Evolutionary conservation across 257 asterid species (phyloP).

Genomic region (Thymus mandschuricus): DNA sequence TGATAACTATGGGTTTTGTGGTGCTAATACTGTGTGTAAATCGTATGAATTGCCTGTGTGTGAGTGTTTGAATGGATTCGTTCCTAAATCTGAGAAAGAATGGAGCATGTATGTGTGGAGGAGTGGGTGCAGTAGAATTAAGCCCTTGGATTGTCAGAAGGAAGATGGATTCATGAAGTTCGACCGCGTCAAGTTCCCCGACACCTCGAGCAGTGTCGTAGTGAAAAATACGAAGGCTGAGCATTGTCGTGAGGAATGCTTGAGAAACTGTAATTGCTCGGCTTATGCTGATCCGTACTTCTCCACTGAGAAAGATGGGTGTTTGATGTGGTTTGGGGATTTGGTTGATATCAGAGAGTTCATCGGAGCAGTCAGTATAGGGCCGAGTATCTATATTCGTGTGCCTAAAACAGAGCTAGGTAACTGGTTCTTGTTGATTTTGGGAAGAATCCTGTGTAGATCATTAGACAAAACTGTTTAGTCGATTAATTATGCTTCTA

Average conservation of each 20-base stretch:
- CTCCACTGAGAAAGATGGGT: background rate
- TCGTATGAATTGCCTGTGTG: slow-evolving; percentile 32
- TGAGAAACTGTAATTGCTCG: slow-evolving; percentile 27
- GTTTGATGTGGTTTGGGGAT: slow-evolving; percentile 9
- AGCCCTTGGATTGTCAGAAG: slow-evolving; percentile 20
- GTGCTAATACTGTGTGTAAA: slow-evolving; percentile 40
- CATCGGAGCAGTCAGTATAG: background rate
- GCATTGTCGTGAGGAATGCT: slow-evolving; percentile 31
- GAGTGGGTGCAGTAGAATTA: slow-evolving; percentile 35
- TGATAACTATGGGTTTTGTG: slow-evolving; percentile 44
- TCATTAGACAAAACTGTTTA: background rate
- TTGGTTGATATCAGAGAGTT: background rate
- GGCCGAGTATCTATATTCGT: background rate
- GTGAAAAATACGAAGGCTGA: background rate
- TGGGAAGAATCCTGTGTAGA: background rate
- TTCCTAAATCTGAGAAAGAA: slow-evolving; percentile 40
- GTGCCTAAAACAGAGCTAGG: background rate
- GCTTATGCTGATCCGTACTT: slow-evolving; percentile 25
- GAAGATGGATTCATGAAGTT: slow-evolving; percentile 30
- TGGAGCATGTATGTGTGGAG: slow-evolving; percentile 37
- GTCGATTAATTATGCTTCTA: background rate
- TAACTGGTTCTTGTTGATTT: background rate
- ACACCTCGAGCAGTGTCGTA: background rate
- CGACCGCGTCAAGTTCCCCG: slow-evolving; percentile 25
- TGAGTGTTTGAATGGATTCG: slow-evolving; percentile 44